Evolutionary conservation across 2,329 filamentous ascomycete species (phyloP), one percentile per base, ranked within the genome.

Genomic region (Neonectria punicea): DNA sequence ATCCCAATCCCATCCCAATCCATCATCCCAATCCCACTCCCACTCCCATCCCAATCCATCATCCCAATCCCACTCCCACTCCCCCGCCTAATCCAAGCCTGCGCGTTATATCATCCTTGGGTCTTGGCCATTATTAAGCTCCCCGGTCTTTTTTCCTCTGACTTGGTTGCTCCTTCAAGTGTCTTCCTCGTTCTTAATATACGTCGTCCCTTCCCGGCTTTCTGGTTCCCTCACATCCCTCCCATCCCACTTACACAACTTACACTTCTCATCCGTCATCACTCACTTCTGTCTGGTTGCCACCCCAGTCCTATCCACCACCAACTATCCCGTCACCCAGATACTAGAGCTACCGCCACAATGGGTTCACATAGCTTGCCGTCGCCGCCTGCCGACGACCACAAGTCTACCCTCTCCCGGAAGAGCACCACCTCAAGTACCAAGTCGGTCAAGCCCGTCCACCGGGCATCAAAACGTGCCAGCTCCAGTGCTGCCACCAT

Each of bases 401-500:
- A 76, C 68, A 84, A 81, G 70, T 69, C 77, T 10, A 73, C 73
- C 2, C 63, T 74, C 20, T 74, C 75, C 30, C 80, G 79, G 71
- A 83, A 81, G 68, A 77, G 74, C 68, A 77, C 81, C 43, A 72
- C 77, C 14, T 78, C 80, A 57, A 78, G 76, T 72, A 78, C 80
- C 63, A 86, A 86, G 70, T 75, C 81, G 18, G 77, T 82, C 67
- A 87, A 87, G 78, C 79, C 83, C 25, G 77, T 82, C 68, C 83
- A 86, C 73, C 84, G 85, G 67, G 80, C 81, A 22, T 80, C 84
- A 44, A 88, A 88, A 74, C 83, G 85, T 66, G 80, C 85, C 53
- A 80, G 79, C 68, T 79, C 80, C 39, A 77, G 69, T 50, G 74
- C 76, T 39, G 74, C 79, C 46, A 73, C 75, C 30, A 69, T 74